A percentile compares a stretch with the other conserved stretches of the same genome.
Evolutionary conservation across 495 filamentous ascomycete species (phyloP).

Genomic region (Emericellopsis terricola): DNA sequence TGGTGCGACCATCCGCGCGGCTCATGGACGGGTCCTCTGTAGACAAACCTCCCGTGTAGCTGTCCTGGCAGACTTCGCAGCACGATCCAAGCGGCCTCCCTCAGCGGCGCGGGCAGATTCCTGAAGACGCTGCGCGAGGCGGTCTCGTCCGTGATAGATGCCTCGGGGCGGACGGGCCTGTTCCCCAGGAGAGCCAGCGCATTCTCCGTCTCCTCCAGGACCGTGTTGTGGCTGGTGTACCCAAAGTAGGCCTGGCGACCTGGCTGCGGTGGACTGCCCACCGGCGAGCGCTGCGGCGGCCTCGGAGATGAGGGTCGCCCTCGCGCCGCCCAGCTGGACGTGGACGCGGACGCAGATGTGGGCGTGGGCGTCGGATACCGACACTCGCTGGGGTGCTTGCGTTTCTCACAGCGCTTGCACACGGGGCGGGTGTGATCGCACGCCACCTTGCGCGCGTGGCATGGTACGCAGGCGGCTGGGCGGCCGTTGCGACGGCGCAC

Average conservation of each 20-base stretch:
- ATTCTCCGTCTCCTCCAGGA: slow-evolving; percentile 21
- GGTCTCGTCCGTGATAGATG: no score
- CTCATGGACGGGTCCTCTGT: no score
- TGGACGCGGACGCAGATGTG: neutral
- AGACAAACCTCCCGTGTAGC: no score
- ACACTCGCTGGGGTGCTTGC: slow-evolving; percentile 1
- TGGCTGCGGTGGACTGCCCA: neutral
- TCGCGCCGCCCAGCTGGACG: neutral
- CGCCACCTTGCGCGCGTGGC: slow-evolving; percentile 13
- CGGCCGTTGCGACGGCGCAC: slow-evolving; percentile 6
- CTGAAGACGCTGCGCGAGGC: no score
- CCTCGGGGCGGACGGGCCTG: no score
- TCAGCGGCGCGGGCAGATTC: no score
- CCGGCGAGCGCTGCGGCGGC: neutral
- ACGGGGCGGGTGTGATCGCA: slow-evolving; percentile 13
- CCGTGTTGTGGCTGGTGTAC: slow-evolving; percentile 31
- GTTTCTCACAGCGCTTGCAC: slow-evolving; percentile 13
- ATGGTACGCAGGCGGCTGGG: slow-evolving; percentile 10
- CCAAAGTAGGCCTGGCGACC: slow-evolving; percentile 23
- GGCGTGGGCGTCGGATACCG: neutral
- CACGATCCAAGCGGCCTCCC: no score
- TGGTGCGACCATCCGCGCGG: no score
- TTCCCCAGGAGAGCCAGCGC: slow-evolving; percentile 10
- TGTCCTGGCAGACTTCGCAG: no score
- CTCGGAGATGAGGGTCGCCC: neutral